A percentile compares a stretch with the other conserved stretches of the same genome.
phyloP scores from a whole-genome alignment of 805 yeast species.

The Nakazawaea ernobii region DNA sequence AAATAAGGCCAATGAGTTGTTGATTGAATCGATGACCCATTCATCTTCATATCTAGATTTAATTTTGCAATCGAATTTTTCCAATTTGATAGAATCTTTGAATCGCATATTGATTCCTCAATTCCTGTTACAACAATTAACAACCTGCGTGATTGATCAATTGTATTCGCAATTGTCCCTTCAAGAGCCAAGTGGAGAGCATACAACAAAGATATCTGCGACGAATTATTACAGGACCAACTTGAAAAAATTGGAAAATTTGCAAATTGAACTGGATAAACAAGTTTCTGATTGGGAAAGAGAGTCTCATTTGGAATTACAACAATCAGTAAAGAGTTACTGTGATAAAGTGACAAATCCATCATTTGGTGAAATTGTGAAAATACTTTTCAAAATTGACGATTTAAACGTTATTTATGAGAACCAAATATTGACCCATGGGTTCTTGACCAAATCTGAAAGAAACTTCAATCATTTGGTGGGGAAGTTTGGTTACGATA shows the following conservation, averaged over 20 bases:
- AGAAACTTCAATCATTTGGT: slow-evolving; percentile 23
- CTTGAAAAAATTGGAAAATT: slow-evolving; percentile 12
- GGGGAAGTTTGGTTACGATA: slow-evolving; percentile 21
- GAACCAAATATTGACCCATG: slow-evolving; percentile 20
- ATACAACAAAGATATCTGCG: background rate
- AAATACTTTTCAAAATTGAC: slow-evolving; percentile 26
- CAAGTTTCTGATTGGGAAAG: slow-evolving; percentile 28
- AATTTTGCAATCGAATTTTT: slow-evolving; percentile 21
- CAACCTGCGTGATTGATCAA: slow-evolving; percentile 21
- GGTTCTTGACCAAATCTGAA: slow-evolving; percentile 12
- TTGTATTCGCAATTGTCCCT: slow-evolving; percentile 10
- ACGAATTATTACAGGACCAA: slow-evolving; percentile 4
- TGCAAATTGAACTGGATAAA: slow-evolving; percentile 9
- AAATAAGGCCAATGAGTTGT: slow-evolving; percentile 21
- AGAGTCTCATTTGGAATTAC: slow-evolving; percentile 28
- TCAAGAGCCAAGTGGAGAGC: background rate
- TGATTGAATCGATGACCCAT: slow-evolving; percentile 21
- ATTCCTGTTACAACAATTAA: slow-evolving; percentile 19
- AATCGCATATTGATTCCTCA: slow-evolving; percentile 25
- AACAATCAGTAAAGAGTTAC: slow-evolving; percentile 25
- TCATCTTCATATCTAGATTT: slow-evolving; percentile 21
- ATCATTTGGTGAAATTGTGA: slow-evolving; percentile 22
- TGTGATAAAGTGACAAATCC: slow-evolving; percentile 20
- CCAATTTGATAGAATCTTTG: slow-evolving; percentile 20
- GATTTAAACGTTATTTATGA: slow-evolving; percentile 25